Percentiles rank a stretch among this genome's conserved stretches.
phyloP scores from a whole-genome alignment of 106 monocot genomes.

The Iris macrosiphon region DNA sequence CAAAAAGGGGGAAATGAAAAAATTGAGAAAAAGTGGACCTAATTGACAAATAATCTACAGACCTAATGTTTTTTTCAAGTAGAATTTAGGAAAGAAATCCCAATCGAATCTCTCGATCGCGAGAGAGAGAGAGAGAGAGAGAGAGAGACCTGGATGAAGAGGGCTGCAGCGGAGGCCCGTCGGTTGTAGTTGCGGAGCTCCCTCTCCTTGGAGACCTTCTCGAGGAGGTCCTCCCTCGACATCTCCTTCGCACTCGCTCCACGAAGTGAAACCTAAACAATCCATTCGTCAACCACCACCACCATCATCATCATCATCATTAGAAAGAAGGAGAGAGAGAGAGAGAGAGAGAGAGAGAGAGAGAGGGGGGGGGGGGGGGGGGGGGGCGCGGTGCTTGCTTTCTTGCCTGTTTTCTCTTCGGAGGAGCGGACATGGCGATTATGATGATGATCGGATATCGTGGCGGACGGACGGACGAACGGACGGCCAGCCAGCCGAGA shows the following conservation, averaged over 20 bases:
- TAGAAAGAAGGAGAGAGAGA: not conserved
- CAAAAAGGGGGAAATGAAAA: not conserved
- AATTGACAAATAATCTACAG: not conserved
- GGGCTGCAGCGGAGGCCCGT: conserved; percentile 63
- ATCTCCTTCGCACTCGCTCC: conserved; percentile 83
- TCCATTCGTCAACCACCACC: not conserved
- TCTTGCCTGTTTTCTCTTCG: too few species aligned
- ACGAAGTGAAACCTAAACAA: conserved; percentile 51
- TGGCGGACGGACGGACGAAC: too few species aligned
- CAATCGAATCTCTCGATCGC: too few species aligned
- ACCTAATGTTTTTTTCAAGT: too few species aligned
- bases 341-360: not conserved
- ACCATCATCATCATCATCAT: not conserved
- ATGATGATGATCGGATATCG: too few species aligned
- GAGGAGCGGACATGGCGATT: too few species aligned
- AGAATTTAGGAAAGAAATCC: too few species aligned
- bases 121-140: not conserved
- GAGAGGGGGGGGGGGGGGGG: too few species aligned
- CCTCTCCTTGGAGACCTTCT: conserved; percentile 72
- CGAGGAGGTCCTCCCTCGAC: conserved; percentile 74
- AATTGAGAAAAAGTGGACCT: not conserved
- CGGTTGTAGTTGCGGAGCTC: conserved; percentile 66
- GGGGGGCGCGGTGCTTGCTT: too few species aligned
- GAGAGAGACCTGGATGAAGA: conserved; percentile 66
- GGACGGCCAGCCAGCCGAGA: too few species aligned